A percentile compares a stretch with the other conserved stretches of the same genome.
These are phyloP conservation scores for Niveomyces coronatus DNA, from an alignment of 2,329 filamentous ascomycete genomes.

Conservation along the genomic window DNA sequence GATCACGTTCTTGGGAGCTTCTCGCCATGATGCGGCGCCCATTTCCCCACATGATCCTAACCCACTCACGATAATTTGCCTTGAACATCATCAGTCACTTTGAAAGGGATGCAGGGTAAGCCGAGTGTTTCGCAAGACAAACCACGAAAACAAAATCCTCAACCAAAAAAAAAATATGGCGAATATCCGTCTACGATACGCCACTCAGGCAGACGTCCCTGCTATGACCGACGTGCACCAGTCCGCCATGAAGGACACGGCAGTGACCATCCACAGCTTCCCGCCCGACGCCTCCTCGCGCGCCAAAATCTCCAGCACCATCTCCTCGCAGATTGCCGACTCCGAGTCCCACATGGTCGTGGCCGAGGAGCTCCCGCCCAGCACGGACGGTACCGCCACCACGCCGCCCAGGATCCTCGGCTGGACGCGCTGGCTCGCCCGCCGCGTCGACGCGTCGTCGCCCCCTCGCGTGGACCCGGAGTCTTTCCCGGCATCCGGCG, in stretches of 20 bases:
- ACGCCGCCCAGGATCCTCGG: conserved; percentile 21
- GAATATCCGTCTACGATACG: neutral
- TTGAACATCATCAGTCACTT: too few relatives aligned
- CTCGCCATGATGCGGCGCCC: too few relatives aligned
- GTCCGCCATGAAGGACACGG: neutral
- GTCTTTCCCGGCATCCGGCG: conserved; percentile 16
- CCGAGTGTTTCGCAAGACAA: too few relatives aligned
- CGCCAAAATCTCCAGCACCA: neutral
- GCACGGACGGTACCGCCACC: conserved; percentile 1
- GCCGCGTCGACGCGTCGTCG: neutral
- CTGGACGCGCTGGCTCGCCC: conserved; percentile 23
- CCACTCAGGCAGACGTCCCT: neutral
- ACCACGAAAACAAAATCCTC: too few relatives aligned
- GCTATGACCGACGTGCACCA: neutral
- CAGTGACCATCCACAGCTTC: neutral
- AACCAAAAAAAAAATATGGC: too few relatives aligned
- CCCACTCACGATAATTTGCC: too few relatives aligned
- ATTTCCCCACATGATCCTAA: too few relatives aligned
- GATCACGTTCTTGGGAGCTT: too few relatives aligned
- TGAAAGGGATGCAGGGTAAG: too few relatives aligned
- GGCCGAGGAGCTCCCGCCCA: neutral
- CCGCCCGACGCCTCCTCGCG: neutral
- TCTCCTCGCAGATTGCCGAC: neutral
- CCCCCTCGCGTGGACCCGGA: neutral
- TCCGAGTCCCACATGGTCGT: neutral